These are phyloP conservation scores for Trichothecium sympodiale DNA, from an alignment of 2,329 filamentous ascomycete species.

Conservation along the genomic window DNA sequence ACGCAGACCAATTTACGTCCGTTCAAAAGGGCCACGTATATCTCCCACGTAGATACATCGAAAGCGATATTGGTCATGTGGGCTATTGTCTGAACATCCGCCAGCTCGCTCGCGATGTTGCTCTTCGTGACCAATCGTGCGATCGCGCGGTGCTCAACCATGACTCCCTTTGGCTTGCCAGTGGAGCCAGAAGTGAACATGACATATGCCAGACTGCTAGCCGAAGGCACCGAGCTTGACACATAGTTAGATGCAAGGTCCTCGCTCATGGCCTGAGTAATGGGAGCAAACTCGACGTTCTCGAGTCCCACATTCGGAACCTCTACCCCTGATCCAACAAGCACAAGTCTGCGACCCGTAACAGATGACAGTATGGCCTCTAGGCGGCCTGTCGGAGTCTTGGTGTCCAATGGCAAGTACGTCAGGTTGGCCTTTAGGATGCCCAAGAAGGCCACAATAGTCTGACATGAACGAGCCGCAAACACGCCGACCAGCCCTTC, in stretches of 20 bases:
- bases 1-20: constrained; percentile 9
- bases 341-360: background rate
- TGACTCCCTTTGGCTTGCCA: constrained; percentile 36
- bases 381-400: constrained; percentile 6
- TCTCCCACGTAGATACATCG: constrained; percentile 8
- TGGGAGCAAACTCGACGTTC: constrained; percentile 6
- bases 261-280: constrained; percentile 2
- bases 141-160: constrained; percentile 13
- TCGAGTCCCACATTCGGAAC: background rate
- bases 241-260: no score
- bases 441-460: constrained; percentile 10
- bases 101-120: constrained; percentile 4
- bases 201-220: constrained; percentile 16
- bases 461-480: constrained; percentile 9
- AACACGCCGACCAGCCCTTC: constrained; percentile 1
- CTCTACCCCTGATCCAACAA: constrained; percentile 4
- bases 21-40: constrained; percentile 7
- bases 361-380: constrained; percentile 7
- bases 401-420: constrained; percentile 11
- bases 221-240: background rate
- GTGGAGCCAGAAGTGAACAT: constrained; percentile 43
- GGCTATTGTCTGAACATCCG: background rate
- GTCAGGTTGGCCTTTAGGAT: constrained; percentile 14
- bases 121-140: constrained; percentile 4
- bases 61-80: constrained; percentile 5